Evolutionary conservation across 805 yeast genomes (phyloP), one percentile per base, ranked within the genome.

Genomic region (Kodamaea sagamina): DNA sequence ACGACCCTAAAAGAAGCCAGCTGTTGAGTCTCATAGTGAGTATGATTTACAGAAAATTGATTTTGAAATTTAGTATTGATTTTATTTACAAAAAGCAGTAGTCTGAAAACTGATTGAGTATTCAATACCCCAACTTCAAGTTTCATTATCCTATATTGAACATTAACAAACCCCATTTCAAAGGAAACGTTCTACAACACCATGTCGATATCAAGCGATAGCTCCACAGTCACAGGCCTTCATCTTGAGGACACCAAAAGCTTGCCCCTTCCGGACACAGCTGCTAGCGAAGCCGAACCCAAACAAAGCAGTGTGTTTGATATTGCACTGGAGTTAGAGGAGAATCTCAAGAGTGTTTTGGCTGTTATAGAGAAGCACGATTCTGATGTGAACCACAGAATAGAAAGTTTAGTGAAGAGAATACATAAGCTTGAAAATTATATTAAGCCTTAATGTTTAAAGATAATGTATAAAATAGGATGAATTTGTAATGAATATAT

Each of bases 291-390:
- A 36, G 43, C 25, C 18, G 25, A 22, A 11, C 12, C 28, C 11
- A 25, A 37, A 12, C 32, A 36, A 8, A 11, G 36, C 18, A 27
- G 28, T 2, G 57, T 65, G 4, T 53, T 65, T 18, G 74, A 69
- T 31, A 46, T 68, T n/a, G 65, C 68, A 2, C 61, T 54, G 53
- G 60, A 53, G 3, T 58, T 71, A 16, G 71, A 68, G 31, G 47
- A 45, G 6, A 55, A 55, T 22, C 45, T 66, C 12, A 42, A 55
- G 24, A 50, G 49, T 10, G 46, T 65, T 10, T 27, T 56, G n/a
- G 51, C 50, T 3, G 21, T 38, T 10, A 39, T 68, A 5, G 64
- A 63, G 1, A 46, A 46, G 34, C 55, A 59, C 31, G 71, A 69
- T 36, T 44, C 45, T 16, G 67, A 62, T 15, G 47, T 67, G n/a